Conservation (phyloP, 768 basidiomycete species). For the Leucogyrophana mollusca region DNA sequence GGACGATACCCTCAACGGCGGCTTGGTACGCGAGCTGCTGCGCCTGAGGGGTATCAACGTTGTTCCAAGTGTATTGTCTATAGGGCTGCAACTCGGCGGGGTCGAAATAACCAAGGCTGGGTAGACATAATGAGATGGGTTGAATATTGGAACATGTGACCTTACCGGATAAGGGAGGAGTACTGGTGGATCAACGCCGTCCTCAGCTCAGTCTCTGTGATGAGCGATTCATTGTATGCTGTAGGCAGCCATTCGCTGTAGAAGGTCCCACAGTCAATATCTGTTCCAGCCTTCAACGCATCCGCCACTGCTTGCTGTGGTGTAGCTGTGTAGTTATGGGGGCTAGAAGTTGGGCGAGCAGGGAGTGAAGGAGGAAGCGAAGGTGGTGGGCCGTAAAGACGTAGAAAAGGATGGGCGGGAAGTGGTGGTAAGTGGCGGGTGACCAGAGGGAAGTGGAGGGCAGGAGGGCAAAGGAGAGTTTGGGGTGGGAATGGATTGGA, state of each 20-base stretch:
- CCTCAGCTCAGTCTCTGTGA: slow-evolving; percentile 43
- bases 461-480: too few species aligned
- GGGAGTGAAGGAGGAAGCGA: too few species aligned
- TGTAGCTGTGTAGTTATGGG: slow-evolving; percentile 47
- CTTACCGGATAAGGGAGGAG: slow-evolving; percentile 52
- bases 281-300: slow-evolving; percentile 51
- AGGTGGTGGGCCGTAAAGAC: too few species aligned
- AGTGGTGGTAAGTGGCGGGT: too few species aligned
- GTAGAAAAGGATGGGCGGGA: too few species aligned
- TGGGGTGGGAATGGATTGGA: too few species aligned
- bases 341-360: slow-evolving; percentile 29
- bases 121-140: slow-evolving; percentile 1
- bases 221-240: slow-evolving; percentile 47
- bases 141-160: slow-evolving; percentile 10
- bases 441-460: too few species aligned
- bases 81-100: slow-evolving; percentile 47
- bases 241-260: slow-evolving; percentile 44
- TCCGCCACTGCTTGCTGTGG: slow-evolving; percentile 48
- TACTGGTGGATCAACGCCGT: slow-evolving; percentile 46
- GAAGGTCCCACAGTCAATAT: slow-evolving; percentile 53
- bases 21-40: slow-evolving; percentile 50
- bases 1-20: slow-evolving; percentile 53
- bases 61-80: slow-evolving; percentile 46
- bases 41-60: slow-evolving; percentile 46
- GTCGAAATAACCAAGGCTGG: slow-evolving; percentile 61